Percentiles rank a stretch among this genome's conserved stretches.
phyloP scores from a whole-genome alignment of 1,139 yeast genomes.

The Pichia sp. region DNA sequence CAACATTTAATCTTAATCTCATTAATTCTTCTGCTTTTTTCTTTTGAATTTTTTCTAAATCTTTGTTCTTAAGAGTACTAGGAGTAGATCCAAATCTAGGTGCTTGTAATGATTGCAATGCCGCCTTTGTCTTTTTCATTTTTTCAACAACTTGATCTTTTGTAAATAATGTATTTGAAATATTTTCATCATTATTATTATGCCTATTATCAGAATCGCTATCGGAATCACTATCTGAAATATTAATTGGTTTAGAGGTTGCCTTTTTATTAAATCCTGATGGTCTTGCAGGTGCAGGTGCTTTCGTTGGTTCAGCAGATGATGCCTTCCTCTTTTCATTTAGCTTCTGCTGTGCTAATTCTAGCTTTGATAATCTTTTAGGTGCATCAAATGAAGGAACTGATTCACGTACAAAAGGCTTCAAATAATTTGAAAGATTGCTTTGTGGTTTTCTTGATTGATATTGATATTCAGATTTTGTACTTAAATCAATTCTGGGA shows the following conservation, averaged over 20 bases:
- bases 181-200: constrained; percentile 22
- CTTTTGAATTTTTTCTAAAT: constrained; percentile 28
- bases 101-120: constrained; percentile 24
- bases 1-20: constrained; percentile 75
- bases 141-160: constrained; percentile 28
- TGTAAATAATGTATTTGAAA: constrained; percentile 25
- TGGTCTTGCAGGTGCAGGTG: constrained; percentile 68
- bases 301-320: constrained; percentile 14
- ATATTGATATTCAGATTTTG: constrained; percentile 14
- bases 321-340: constrained; percentile 29
- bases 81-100: constrained; percentile 11
- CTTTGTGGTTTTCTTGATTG: constrained; percentile 20
- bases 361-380: constrained; percentile 26
- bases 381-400: constrained; percentile 14
- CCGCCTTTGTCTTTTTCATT: constrained; percentile 22
- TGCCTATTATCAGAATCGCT: constrained; percentile 22
- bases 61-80: constrained; percentile 6
- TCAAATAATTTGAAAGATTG: constrained; percentile 25
- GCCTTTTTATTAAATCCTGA: constrained; percentile 62
- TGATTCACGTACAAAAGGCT: constrained; percentile 16
- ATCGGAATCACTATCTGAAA: constrained; percentile 7
- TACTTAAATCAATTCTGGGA: constrained; percentile 19
- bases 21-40: constrained; percentile 69
- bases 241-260: not conserved
- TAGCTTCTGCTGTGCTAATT: constrained; percentile 32